Percentiles rank a stretch among this genome's conserved stretches.
These are phyloP conservation scores for Cryptosporidium ubiquitum DNA, from an alignment of 169 alveolate genomes.

Conservation along the genomic window DNA sequence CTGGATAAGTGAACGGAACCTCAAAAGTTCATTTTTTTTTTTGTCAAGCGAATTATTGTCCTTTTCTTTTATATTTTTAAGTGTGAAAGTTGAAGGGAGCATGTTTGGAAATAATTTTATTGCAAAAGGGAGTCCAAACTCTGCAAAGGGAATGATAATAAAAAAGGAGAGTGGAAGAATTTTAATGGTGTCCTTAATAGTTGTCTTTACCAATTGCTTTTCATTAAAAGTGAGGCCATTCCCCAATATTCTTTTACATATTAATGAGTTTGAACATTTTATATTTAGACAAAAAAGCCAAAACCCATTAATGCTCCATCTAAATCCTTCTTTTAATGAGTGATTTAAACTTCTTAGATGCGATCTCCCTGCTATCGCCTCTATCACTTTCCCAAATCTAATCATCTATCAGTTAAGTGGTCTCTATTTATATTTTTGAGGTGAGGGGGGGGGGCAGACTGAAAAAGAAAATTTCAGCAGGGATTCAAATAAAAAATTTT, in stretches of 20 bases:
- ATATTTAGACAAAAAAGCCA: not conserved
- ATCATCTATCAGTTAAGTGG: not conserved
- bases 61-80: conserved; percentile 58
- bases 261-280: not conserved
- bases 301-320: not conserved
- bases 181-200: conserved; percentile 87
- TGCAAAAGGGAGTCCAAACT: conserved; percentile 87
- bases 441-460: not conserved
- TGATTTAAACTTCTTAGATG: not conserved
- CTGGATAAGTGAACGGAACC: not conserved
- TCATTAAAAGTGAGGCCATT: conserved; percentile 38
- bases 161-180: conserved; percentile 89
- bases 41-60: conserved; percentile 61
- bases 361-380: not conserved
- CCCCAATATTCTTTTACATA: conserved; percentile 14
- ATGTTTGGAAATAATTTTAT: conserved; percentile 88
- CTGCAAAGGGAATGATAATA: conserved; percentile 87
- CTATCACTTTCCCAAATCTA: not conserved
- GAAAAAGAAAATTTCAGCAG: not conserved
- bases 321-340: not conserved
- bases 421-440: not conserved
- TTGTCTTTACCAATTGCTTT: conserved; percentile 40
- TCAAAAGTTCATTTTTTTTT: not conserved
- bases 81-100: conserved; percentile 89
- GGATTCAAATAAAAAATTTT: not conserved